Evolutionary conservation across 345 rosid genomes (phyloP).

Genomic region (Kandelia obovata): DNA sequence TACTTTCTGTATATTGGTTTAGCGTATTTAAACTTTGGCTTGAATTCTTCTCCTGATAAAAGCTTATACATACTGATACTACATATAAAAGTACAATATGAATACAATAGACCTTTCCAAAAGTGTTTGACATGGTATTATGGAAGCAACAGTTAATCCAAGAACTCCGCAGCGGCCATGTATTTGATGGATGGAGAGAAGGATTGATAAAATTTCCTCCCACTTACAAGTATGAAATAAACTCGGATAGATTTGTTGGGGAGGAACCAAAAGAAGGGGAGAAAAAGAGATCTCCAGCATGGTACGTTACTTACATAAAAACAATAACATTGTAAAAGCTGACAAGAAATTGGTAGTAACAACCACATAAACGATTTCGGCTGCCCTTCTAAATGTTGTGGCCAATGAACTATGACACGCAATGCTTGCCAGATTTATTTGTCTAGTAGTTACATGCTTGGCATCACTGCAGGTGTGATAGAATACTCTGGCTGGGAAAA

Average conservation of each 20-base stretch:
- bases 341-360: not conserved
- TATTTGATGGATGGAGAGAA: slow-evolving; percentile 91
- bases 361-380: not conserved
- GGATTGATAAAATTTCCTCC: slow-evolving; percentile 84
- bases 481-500: slow-evolving; percentile 89
- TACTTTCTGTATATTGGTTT: not conserved
- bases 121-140: too few relatives aligned
- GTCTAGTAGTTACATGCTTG: slow-evolving; percentile 2
- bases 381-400: not conserved
- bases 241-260: slow-evolving; percentile 80
- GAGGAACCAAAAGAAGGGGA: slow-evolving; percentile 77
- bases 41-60: not conserved
- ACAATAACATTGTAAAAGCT: not conserved
- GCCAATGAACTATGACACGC: not conserved
- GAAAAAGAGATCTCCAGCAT: slow-evolving; percentile 95
- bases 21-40: not conserved
- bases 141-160: slow-evolving; percentile 45
- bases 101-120: too few relatives aligned
- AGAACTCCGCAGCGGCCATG: slow-evolving; percentile 71
- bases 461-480: slow-evolving; percentile 70
- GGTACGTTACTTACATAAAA: slow-evolving; percentile 39
- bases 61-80: too few relatives aligned
- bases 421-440: not conserved
- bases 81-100: too few relatives aligned
- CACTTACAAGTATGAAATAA: slow-evolving; percentile 89